Conservation (phyloP, 1,284 basidiomycete species). For the Mycosarcoma maydis region DNA sequence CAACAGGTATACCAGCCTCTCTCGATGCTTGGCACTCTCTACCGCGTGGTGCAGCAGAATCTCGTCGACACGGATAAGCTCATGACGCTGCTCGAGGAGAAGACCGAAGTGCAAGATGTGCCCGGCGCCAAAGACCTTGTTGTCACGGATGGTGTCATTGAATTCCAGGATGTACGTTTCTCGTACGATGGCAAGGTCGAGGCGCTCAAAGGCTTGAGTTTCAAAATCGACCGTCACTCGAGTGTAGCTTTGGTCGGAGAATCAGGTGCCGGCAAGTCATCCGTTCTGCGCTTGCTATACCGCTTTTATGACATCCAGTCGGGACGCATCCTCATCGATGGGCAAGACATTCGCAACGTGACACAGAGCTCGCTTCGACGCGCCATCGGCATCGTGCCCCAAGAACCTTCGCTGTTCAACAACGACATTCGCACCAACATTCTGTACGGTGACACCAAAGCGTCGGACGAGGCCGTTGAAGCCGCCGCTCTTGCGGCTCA, state of each 20-base stretch:
- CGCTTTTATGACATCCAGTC: conserved; percentile 82
- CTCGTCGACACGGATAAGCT: conserved; percentile 73
- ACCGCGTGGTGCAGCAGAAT: conserved; percentile 67
- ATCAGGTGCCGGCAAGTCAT: conserved; percentile 82
- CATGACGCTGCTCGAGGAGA: conserved; percentile 65
- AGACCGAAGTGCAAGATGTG: conserved; percentile 80
- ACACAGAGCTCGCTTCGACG: conserved; percentile 80
- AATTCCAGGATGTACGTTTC: conserved; percentile 73
- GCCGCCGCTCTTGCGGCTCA: conserved; percentile 62
- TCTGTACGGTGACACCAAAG: conserved; percentile 57
- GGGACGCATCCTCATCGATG: conserved; percentile 74
- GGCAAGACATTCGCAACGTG: conserved; percentile 83
- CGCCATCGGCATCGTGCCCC: conserved; percentile 76
- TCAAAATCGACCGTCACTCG: conserved; percentile 78
- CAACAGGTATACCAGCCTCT: conserved; percentile 72
- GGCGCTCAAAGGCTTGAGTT: conserved; percentile 81
- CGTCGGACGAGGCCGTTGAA: conserved; percentile 59
- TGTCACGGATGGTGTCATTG: conserved; percentile 79
- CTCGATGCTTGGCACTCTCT: conserved; percentile 61
- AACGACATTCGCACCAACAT: conserved; percentile 72
- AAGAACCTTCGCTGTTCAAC: conserved; percentile 76
- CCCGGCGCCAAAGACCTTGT: conserved; percentile 79
- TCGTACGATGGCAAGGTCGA: conserved; percentile 78
- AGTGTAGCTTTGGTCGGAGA: conserved; percentile 67
- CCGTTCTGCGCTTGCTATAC: conserved; percentile 82